Evolutionary conservation across 208 protist species (phyloP), one percentile per base, ranked within the genome.

Genomic region (Trypanosoma scelopori): DNA sequence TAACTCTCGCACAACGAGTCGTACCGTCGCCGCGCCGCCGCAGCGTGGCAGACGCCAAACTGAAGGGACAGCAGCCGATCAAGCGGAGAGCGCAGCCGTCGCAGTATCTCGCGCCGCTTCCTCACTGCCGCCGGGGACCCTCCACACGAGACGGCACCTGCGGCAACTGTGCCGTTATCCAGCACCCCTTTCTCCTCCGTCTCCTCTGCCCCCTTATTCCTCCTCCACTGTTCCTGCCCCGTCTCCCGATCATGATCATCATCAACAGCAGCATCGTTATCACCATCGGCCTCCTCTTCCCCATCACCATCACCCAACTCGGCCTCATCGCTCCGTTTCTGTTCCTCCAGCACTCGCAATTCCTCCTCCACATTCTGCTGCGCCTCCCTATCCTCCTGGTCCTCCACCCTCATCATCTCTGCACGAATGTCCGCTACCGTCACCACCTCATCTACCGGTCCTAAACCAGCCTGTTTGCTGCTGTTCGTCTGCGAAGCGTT

Each of bases 311-410:
- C 59, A 46, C 48, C 55, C n/a, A 76, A 43, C 47, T 76, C 70
- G 3, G 45, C 62, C 27, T 76, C 70, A 37, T 76, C 70, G 30
- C 64, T 47, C 18, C 58, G 22, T 35, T 58, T 56, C 20, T 69
- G 57, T 22, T 70, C 70, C 20, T 74, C 83, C 13, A 85, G 71
- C 23, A 76, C 63, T 3, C 73, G 68, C 42, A 94, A 42, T 63
- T 94, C 85, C 59, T 74, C 68, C 71, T 91, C 74, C 5, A 89
- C 47, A 41, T 84, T 73, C 41, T 71, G 73, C 20, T 81, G 81
- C 3, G 89, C 89, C 16, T 59, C 52, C 1, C 80, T 75, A 70
- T 95, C 89, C 73, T 93, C 89, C 45, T 80, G 86, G 52, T 95
- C 89, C 73, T 95, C 85, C 15, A 89, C 74, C 23, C 65, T 65